phyloP scores from a whole-genome alignment of 768 basidiomycete genomes.

The Tulasnella sp. region DNA sequence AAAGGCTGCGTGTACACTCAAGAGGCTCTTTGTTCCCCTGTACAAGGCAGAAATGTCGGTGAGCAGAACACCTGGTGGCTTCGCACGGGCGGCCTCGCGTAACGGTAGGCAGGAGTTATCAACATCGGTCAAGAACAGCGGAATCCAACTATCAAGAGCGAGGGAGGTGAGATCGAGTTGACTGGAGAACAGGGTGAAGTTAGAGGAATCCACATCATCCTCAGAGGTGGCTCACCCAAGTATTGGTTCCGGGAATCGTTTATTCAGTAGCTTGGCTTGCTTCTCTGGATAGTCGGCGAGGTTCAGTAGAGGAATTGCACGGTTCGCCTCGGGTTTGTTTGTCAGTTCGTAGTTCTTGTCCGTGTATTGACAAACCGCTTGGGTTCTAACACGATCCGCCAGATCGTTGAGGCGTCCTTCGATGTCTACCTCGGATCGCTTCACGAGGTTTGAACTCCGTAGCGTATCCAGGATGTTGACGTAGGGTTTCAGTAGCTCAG shows the following conservation, averaged over 20 bases:
- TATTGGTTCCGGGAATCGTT: constrained; percentile 73
- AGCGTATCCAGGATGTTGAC: constrained; percentile 59
- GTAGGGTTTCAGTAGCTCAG: constrained; percentile 51
- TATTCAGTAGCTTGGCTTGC: constrained; percentile 66
- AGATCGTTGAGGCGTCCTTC: constrained; percentile 53
- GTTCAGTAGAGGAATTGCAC: constrained; percentile 64
- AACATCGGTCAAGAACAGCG: constrained; percentile 53
- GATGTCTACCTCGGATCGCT: constrained; percentile 62
- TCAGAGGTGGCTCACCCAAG: constrained; percentile 50
- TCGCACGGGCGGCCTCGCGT: constrained; percentile 74
- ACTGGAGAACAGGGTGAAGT: background rate
- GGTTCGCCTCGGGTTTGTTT: constrained; percentile 52
- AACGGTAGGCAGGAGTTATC: constrained; percentile 58
- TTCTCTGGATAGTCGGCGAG: constrained; percentile 89
- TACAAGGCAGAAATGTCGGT: constrained; percentile 85
- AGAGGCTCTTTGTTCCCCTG: constrained; percentile 55
- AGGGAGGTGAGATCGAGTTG: constrained; percentile 65
- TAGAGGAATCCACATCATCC: background rate
- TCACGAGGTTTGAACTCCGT: constrained; percentile 54
- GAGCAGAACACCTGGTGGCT: constrained; percentile 76
- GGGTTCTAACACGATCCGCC: constrained; percentile 46
- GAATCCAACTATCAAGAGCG: constrained; percentile 53
- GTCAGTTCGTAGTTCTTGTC: constrained; percentile 51
- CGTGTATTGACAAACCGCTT: constrained; percentile 50
- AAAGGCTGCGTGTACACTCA: constrained; percentile 71